Base-by-base conservation (phyloP, 192 early-diverging fungal species). In the Spizellomyces punctatus region DNA sequence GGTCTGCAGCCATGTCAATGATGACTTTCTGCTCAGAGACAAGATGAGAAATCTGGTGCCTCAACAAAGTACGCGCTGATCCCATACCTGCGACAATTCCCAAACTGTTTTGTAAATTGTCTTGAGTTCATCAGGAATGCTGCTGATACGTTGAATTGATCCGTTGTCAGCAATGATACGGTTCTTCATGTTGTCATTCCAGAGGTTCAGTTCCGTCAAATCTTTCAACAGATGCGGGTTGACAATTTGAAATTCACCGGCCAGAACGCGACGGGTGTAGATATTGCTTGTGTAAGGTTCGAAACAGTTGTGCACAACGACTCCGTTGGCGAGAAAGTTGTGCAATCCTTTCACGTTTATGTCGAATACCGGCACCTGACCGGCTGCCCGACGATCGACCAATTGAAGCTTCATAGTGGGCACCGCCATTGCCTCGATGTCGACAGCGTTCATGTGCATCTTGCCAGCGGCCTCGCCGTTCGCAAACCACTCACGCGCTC, bases 221-320 rank as follows among this genome's bases (percentile, higher is more conserved):
- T 99, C 96, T 76, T 94, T 95, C 61, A 98, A 80, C 78, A 99
- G 82, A 87, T 95, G 95, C 42, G 91, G 95, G 78, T 99, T 99
- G 58, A 97, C 96, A 50, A 99, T 89, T 79, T 99, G 96, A 89
- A 99, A 99, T 82, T 99, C 96, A 44, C 96, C 96, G 22, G 94
- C 91, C 56, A 99, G 78, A 0, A 98, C 96, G 66, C 96, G 93
- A 50, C 96, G 90, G 12, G 94, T 96, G 82, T 99, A 99, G 57
- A 99, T 89, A 82, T 99, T 99, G 81, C 87, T 89, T 16, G 85
- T 89, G 78, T 85, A 86, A 8, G 84, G 85, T 60, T 85, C 72
- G 63, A 65, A 65, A n/a, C 43, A n/a, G 21, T 67, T 58, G 54
- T 67, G 64, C 43, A 65, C 64, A 27, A 65, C 64, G 47, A 65